Conservation (phyloP, 345 rosid genomes). For the Erysimum cheiranthoides region DNA sequence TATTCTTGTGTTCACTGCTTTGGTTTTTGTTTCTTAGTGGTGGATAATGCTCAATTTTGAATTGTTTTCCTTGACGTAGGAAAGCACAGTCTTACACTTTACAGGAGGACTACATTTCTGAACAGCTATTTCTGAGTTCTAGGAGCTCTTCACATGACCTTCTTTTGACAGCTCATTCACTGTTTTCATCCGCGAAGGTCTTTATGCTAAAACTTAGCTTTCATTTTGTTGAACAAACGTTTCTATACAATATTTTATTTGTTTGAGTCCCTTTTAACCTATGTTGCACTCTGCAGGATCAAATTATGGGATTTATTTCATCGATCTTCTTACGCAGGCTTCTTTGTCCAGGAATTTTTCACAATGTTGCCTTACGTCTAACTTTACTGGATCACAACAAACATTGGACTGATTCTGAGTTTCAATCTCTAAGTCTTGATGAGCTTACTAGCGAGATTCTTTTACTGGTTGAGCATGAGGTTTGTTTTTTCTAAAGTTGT, state of each 20-base stretch:
- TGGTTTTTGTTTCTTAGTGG: constrained; percentile 20
- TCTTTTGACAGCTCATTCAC: constrained; percentile 64
- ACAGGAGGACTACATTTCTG: constrained; percentile 89
- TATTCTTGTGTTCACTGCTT: constrained; percentile 21
- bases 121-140: constrained; percentile 79
- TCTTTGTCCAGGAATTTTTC: constrained; percentile 82
- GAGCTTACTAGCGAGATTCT: constrained; percentile 83
- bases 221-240: constrained; percentile 8
- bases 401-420: constrained; percentile 84
- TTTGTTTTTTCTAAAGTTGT: constrained; percentile 34
- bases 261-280: constrained; percentile 24
- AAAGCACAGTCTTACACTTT: constrained; percentile 67
- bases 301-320: constrained; percentile 72
- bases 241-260: not conserved
- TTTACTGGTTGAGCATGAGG: constrained; percentile 84
- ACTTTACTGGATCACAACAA: constrained; percentile 77
- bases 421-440: constrained; percentile 75
- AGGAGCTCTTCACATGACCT: constrained; percentile 75
- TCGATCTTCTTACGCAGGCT: constrained; percentile 80
- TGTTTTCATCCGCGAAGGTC: constrained; percentile 77
- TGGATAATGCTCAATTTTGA: constrained; percentile 28
- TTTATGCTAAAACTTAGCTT: constrained; percentile 24
- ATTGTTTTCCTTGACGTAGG: constrained; percentile 55
- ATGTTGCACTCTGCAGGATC: constrained; percentile 64
- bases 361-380: constrained; percentile 61